These are phyloP conservation scores for Penicillium antarcticum DNA, from an alignment of 495 filamentous ascomycete genomes.

Conservation along the genomic window DNA sequence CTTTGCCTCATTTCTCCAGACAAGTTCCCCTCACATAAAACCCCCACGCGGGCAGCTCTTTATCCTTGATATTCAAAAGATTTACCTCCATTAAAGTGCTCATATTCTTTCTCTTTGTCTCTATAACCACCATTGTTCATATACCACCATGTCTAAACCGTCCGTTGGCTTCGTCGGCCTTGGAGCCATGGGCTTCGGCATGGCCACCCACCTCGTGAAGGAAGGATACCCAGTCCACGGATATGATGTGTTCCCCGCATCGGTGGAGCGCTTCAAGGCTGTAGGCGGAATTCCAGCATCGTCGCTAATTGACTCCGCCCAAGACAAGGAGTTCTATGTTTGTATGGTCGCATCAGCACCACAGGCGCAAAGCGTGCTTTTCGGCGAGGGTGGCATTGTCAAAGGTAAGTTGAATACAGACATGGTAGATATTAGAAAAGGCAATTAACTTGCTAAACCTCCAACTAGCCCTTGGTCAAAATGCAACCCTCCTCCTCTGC, in stretches of 20 bases:
- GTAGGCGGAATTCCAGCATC: conserved; percentile 61
- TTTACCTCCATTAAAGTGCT: not conserved
- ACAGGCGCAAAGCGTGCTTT: conserved; percentile 64
- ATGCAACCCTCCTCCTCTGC: conserved; percentile 65
- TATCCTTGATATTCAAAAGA: not conserved
- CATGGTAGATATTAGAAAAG: not conserved
- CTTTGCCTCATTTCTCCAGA: not conserved
- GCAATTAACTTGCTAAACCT: not conserved
- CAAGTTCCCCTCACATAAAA: conserved; percentile 4
- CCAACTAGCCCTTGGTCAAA: conserved; percentile 45
- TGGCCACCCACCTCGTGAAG: conserved; percentile 75
- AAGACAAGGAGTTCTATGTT: conserved; percentile 58
- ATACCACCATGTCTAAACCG: conserved; percentile 38
- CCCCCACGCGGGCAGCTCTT: not conserved
- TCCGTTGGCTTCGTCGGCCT: conserved; percentile 76
- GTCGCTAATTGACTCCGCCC: conserved; percentile 61
- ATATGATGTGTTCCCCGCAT: conserved; percentile 73
- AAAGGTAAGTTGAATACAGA: conserved; percentile 11
- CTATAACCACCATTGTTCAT: not conserved
- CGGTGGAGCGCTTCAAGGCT: conserved; percentile 63
- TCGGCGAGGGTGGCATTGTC: conserved; percentile 60
- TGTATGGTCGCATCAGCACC: conserved; percentile 78
- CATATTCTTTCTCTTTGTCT: not conserved
- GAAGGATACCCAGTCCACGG: conserved; percentile 66
- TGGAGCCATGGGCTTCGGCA: conserved; percentile 86